Conservation (phyloP, 305 asterid genomes). For the Fraxinus sp. region DNA sequence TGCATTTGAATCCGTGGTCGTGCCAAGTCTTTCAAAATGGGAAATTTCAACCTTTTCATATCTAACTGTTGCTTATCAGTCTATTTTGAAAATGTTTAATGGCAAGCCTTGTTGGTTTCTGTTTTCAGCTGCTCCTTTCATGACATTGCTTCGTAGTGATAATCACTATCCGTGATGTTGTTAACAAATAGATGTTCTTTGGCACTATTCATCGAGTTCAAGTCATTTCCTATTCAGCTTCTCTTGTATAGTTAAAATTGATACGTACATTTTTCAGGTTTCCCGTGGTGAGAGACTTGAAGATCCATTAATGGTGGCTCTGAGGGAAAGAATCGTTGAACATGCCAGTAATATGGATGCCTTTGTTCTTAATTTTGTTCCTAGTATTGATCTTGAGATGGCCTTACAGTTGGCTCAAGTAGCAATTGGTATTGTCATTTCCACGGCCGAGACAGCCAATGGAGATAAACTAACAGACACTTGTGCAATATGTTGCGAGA, state of each 20-base stretch:
- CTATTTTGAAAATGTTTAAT: too few relatives aligned
- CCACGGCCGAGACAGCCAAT: slow-evolving; percentile 13
- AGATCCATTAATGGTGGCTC: slow-evolving; percentile 62
- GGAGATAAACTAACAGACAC: slow-evolving; percentile 42
- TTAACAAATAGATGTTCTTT: background rate
- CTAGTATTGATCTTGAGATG: slow-evolving; percentile 36
- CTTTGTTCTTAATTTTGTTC: slow-evolving; percentile 56
- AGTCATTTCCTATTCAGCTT: background rate
- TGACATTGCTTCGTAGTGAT: background rate
- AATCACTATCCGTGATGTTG: background rate
- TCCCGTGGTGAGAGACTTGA: slow-evolving; percentile 49
- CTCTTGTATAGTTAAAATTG: background rate
- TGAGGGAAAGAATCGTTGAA: slow-evolving; percentile 67
- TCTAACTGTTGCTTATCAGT: background rate
- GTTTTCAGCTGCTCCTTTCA: background rate
- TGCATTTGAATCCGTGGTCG: background rate
- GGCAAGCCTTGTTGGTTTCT: background rate
- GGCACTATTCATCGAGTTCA: background rate
- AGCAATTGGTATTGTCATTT: slow-evolving; percentile 71
- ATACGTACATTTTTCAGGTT: slow-evolving; percentile 43
- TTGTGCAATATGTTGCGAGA: slow-evolving; percentile 82
- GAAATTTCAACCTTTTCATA: background rate
- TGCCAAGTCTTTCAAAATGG: background rate
- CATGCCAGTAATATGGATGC: slow-evolving; percentile 50
- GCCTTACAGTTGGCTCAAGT: slow-evolving; percentile 71